phyloP scores from a whole-genome alignment of 2,329 filamentous ascomycete species.

The Colletotrichum zoysiae region DNA sequence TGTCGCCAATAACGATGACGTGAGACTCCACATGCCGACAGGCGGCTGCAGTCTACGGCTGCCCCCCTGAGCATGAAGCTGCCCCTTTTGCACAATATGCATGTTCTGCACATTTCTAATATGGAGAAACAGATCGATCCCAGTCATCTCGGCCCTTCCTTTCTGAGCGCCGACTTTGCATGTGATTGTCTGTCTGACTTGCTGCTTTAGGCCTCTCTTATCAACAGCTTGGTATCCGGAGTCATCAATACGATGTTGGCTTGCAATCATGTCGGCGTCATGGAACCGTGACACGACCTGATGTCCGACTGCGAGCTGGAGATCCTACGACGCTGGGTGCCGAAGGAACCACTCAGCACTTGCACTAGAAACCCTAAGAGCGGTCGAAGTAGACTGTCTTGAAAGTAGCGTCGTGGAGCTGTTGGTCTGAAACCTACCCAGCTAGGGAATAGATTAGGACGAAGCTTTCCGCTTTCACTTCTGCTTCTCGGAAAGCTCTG shows the following conservation, averaged over 20 bases:
- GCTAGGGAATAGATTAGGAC: background rate
- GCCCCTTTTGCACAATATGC: slow-evolving; percentile 12
- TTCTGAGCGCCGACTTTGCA: slow-evolving; percentile 19
- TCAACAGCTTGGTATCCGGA: background rate
- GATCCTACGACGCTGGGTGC: background rate
- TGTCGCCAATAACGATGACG: slow-evolving; percentile 40
- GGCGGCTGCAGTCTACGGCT: slow-evolving; percentile 29
- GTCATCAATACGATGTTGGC: background rate
- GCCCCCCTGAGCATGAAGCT: slow-evolving; percentile 15
- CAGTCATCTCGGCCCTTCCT: background rate
- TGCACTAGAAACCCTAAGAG: slow-evolving; percentile 1
- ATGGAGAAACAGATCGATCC: background rate
- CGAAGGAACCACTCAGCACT: background rate
- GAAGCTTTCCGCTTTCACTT: background rate
- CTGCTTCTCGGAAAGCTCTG: background rate
- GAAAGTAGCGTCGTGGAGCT: slow-evolving; percentile 34
- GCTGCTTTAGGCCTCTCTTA: background rate
- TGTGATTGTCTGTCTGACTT: slow-evolving; percentile 27
- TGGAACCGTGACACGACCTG: background rate
- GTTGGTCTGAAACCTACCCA: slow-evolving; percentile 30
- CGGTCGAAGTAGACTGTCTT: slow-evolving; percentile 17
- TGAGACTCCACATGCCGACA: slow-evolving; percentile 34
- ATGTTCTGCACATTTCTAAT: slow-evolving; percentile 1
- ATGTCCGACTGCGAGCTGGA: slow-evolving; percentile 5
- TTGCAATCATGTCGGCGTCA: background rate